These are phyloP conservation scores for Flaveria floridana DNA, from an alignment of 140 eudicot genomes.

Conservation along the genomic window DNA sequence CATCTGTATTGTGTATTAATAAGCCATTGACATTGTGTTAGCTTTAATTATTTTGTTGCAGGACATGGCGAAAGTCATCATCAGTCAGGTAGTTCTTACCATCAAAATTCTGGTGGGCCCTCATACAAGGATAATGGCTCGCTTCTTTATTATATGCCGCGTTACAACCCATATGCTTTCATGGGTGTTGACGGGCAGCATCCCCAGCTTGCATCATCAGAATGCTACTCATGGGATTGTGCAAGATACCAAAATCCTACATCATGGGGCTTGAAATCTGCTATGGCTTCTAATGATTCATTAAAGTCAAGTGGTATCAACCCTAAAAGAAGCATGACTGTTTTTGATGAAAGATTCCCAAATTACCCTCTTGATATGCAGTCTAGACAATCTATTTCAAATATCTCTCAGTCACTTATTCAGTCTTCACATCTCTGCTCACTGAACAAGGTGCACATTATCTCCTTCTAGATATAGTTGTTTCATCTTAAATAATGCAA, in stretches of 20 bases:
- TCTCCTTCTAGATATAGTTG: not conserved
- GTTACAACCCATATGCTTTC: conserved; percentile 53
- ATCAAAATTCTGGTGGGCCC: conserved; percentile 36
- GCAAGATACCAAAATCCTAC: conserved; percentile 32
- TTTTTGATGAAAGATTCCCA: conserved; percentile 30
- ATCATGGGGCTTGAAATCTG: conserved; percentile 39
- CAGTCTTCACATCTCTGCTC: conserved; percentile 45
- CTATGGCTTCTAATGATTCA: conserved; percentile 40
- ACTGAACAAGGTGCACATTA: conserved; percentile 47
- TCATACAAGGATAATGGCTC: conserved; percentile 51
- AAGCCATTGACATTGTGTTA: not conserved
- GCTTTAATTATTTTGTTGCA: conserved; percentile 29
- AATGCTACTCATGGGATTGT: conserved; percentile 53
- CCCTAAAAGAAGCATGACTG: conserved; percentile 31
- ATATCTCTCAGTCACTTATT: conserved; percentile 40
- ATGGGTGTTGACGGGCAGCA: conserved; percentile 55
- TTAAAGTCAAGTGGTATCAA: conserved; percentile 42
- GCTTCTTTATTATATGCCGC: conserved; percentile 50
- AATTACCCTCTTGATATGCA: conserved; percentile 41
- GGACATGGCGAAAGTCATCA: conserved; percentile 46
- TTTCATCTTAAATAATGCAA: not conserved
- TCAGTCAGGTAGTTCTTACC: conserved; percentile 50
- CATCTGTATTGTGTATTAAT: not conserved
- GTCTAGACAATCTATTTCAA: conserved; percentile 35
- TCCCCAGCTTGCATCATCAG: conserved; percentile 49